A percentile compares a stretch with the other conserved stretches of the same genome.
Evolutionary conservation across 2,329 filamentous ascomycete species (phyloP).

Genomic region (Phaeosphaeria sp.): DNA sequence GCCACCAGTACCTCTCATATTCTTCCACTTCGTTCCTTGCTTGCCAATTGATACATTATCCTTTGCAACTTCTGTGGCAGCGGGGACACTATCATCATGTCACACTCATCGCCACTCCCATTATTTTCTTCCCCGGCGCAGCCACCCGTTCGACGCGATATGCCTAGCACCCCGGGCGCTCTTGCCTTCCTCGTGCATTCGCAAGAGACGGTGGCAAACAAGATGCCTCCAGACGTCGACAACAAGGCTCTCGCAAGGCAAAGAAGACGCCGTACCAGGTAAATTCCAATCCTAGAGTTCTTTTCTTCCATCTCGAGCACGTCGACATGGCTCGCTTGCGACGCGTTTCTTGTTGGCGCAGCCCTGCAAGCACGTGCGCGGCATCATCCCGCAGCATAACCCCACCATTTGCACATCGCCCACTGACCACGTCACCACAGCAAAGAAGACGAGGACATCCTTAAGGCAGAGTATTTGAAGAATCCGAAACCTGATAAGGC

Average conservation of each 20-base stretch:
- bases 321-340: conserved; percentile 25
- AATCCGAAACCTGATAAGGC: conserved; percentile 93
- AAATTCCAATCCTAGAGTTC: conserved; percentile 31
- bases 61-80: conserved; percentile 5
- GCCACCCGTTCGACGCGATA: conserved; percentile 24
- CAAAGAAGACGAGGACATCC: conserved; percentile 80
- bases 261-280: conserved; percentile 68
- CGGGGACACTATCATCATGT: conserved; percentile 18
- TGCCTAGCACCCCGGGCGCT: conserved; percentile 31
- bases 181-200: conserved; percentile 68
- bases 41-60: conserved; percentile 18
- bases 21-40: conserved; percentile 14
- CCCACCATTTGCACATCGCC: conserved; percentile 27
- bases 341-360: conserved; percentile 36
- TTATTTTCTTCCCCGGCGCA: conserved; percentile 26
- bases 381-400: conserved; percentile 22
- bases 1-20: conserved; percentile 30
- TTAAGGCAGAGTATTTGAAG: conserved; percentile 82
- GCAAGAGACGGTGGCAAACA: conserved; percentile 62
- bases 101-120: conserved; percentile 33
- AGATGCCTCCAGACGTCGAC: conserved; percentile 63
- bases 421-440: conserved; percentile 40
- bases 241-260: conserved; percentile 66
- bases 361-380: conserved; percentile 25
- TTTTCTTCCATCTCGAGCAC: conserved; percentile 18